Conservation (phyloP, 2,329 filamentous ascomycete species). For the Arthrinium phaeospermum region DNA sequence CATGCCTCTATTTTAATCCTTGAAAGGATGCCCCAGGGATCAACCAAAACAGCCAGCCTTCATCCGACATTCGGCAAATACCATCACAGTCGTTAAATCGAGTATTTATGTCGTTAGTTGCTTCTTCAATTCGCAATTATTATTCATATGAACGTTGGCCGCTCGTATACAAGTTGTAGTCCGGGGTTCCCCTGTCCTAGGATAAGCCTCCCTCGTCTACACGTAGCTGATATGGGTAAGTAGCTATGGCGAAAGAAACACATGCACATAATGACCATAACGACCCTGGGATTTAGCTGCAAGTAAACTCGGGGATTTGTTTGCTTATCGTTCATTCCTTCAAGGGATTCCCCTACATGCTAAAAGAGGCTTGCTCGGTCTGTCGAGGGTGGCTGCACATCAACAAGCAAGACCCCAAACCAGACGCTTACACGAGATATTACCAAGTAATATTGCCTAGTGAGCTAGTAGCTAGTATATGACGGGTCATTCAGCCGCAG, state of each 20-base stretch:
- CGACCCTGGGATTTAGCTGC: neutral
- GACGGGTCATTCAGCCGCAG: neutral
- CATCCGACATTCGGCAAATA: too few species aligned
- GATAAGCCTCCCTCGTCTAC: neutral
- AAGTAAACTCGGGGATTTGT: neutral
- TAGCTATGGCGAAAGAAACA: neutral
- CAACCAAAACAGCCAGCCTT: too few species aligned
- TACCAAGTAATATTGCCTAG: neutral
- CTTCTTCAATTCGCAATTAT: too few species aligned
- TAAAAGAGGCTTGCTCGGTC: neutral
- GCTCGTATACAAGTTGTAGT: too few species aligned
- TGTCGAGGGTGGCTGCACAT: neutral
- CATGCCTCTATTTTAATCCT: constrained; percentile 6
- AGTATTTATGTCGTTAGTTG: too few species aligned
- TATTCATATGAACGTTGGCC: too few species aligned
- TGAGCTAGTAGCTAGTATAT: neutral
- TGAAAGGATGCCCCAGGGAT: neutral
- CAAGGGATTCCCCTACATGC: neutral
- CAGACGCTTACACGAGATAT: neutral
- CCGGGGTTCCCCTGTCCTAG: neutral
- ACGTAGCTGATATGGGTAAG: neutral
- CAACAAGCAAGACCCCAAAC: neutral
- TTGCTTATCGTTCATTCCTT: neutral
- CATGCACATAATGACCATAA: neutral
- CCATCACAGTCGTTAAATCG: too few species aligned